Base-by-base conservation (phyloP, 1,284 basidiomycete genomes). In the Grifola frondosa region DNA sequence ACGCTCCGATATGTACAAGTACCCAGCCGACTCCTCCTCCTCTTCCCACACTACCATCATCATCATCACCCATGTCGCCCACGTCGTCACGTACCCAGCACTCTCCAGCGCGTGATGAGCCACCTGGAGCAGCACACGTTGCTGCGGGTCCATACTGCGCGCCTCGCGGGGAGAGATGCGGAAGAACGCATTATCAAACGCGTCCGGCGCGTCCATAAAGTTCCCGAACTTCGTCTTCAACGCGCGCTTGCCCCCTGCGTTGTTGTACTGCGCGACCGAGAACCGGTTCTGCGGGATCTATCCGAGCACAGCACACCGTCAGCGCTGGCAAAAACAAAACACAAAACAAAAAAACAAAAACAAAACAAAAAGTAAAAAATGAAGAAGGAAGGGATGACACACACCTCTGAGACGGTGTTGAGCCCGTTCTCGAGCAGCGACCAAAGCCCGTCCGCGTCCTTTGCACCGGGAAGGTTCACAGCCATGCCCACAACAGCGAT, bases 401-500 rank as follows among this genome's bases (percentile, higher is more conserved):
- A 40, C 40, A 86, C 85, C 71, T 80, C 70, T 23, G 75, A 64
- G 24, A 82, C 57, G 1, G 79, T 84, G 58, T 78, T 81, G 25
- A 73, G 59, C 8, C 83, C 81, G 23, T 73, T 56, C 53, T 77
- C 66, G 7, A 88, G 69, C 7, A 84, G 25, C 12, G 74, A 61
- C 85, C 85, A 87, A 3, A 88, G 65, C 37, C 71, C 63, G 8
- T 62, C 56, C 2, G 62, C 53, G 50, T 71, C 66, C 1, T 62
- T 56, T 5, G 83, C 81, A 1, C 81, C 78, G 0, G 84, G 84
- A 58, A 84, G 70, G 42, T 78, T 75, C 29, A 78, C 68, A 2
- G 81, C 78, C 82, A 87, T 85, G 7, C 84, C 85, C 38, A 85
- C 67, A 45, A 88, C 76, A 2, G 85, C 84, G 36, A 86, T 77